Percentiles rank a stretch among this genome's conserved stretches.
Evolutionary conservation across 805 yeast genomes (phyloP).

Genomic region (Maudiozyma pseudohumilis): DNA sequence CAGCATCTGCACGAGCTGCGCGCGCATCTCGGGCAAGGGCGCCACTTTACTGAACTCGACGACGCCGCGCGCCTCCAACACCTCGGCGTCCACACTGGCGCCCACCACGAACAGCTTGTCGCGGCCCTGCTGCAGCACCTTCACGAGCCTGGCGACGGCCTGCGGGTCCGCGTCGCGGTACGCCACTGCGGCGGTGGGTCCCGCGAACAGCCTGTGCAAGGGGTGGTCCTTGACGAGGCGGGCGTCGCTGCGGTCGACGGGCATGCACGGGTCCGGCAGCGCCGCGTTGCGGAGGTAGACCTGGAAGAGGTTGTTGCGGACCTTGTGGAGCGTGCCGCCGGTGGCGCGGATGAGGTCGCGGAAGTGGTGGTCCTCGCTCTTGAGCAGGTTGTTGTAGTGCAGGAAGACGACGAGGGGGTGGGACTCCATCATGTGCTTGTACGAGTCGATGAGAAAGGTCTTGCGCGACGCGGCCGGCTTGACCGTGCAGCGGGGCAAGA

Average conservation of each 20-base stretch:
- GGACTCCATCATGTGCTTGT: conserved; percentile 56
- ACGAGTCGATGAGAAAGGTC: conserved; percentile 74
- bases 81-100: conserved; percentile 58
- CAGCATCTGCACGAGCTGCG: conserved; percentile 74
- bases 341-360: conserved; percentile 50
- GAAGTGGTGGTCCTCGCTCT: conserved; percentile 54
- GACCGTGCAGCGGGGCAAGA: too few relatives aligned
- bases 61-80: conserved; percentile 44
- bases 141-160: conserved; percentile 51
- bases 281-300: conserved; percentile 66
- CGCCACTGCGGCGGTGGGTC: conserved; percentile 78
- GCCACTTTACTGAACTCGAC: conserved; percentile 66
- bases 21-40: conserved; percentile 56
- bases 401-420: conserved; percentile 65
- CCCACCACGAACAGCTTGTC: conserved; percentile 78
- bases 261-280: conserved; percentile 62
- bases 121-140: conserved; percentile 51
- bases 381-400: conserved; percentile 75
- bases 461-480: conserved; percentile 69
- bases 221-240: conserved; percentile 45
- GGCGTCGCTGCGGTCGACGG: conserved; percentile 31
- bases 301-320: conserved; percentile 60
- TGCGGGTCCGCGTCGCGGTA: conserved; percentile 64
- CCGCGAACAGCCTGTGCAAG: conserved; percentile 55
- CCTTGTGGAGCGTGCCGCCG: conserved; percentile 63